Base-by-base conservation (phyloP, 768 basidiomycete species). In the Amanita brunnescens region DNA sequence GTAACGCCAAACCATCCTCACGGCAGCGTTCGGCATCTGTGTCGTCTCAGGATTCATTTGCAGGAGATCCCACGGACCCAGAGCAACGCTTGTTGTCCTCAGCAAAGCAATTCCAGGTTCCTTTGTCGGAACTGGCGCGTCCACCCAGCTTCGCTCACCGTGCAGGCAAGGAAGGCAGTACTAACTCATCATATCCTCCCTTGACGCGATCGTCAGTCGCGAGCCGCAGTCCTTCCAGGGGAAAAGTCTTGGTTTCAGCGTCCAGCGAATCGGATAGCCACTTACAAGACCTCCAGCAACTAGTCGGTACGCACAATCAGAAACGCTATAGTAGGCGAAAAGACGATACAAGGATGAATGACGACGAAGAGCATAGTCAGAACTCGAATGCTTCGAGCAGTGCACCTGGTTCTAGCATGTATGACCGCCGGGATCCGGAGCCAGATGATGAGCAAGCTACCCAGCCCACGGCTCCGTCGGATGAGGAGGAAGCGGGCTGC, bases 1-100 rank as follows among this genome's bases (percentile, higher is more conserved):
- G 50, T 13, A 34, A 35, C 18, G 16, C 30, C 13, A 51, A 34
- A 9, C 30, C 32, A 9, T 18, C 35, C 18, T 52, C 51, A 6
- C 33, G 46, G 21, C 18, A 52, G 18, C 54, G 54, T 34, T 49
- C 46, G n/a, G 18, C 42, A 18, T 56, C 55, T 16, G 54, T 59
- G 35, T 61, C 63, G 7, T 81, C 82, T 3, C 74, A 78, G 61
- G 83, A 85, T 61, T 86, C 85, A 2, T 84, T 87, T 53, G 81
- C 73, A 35, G 77, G 72, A 30, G 69, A 70, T 32, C 54, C 72
- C n/a, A 70, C 75, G 1, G 74, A 81, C 52, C 72, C 71, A 7
- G 72, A 73, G 24, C 68, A 72, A 47, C 64, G 61, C 23, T 77
- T 72, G 55, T 55, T 83, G 4, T 71, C 75, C 12, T 62, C 64